Evolutionary conservation across 768 basidiomycete genomes (phyloP).

Genomic region (Clavulina sp.): DNA sequence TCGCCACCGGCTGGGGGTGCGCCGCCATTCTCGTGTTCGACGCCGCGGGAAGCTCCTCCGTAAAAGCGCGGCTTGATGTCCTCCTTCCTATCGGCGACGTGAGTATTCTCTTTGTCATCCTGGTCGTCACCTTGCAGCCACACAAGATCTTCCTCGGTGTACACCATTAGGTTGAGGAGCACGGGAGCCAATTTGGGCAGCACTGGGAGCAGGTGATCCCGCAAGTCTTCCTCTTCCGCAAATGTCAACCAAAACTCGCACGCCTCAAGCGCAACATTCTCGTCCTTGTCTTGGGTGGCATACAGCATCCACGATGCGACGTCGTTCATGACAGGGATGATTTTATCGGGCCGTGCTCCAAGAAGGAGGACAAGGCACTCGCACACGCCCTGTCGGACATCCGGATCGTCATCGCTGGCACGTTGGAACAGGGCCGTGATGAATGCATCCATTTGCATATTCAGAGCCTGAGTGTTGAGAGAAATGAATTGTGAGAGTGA

Average conservation of each 20-base stretch:
- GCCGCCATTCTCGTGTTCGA: conserved; percentile 45
- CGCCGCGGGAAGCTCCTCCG: conserved; percentile 64
- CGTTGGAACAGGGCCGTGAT: conserved; percentile 88
- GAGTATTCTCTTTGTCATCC: conserved; percentile 50
- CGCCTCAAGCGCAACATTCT: conserved; percentile 90
- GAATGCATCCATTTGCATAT: conserved; percentile 81
- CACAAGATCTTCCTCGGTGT: conserved; percentile 88
- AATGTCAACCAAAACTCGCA: conserved; percentile 99
- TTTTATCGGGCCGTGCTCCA: conserved; percentile 83
- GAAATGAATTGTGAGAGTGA: conserved; percentile 89
- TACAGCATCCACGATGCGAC: conserved; percentile 99
- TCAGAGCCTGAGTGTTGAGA: conserved; percentile 70
- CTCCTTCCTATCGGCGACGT: conserved; percentile 78
- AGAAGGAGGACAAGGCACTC: conserved; percentile 87
- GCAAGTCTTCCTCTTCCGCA: conserved; percentile 83
- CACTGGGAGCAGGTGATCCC: conserved; percentile 67
- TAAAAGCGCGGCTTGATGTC: conserved; percentile 97
- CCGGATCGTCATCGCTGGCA: conserved; percentile 85
- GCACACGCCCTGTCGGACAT: conserved; percentile 89
- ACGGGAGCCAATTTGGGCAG: conserved; percentile 87
- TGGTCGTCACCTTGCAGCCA: conserved; percentile 88
- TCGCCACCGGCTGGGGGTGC: not conserved
- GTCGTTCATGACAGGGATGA: conserved; percentile 87
- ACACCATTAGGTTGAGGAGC: conserved; percentile 93
- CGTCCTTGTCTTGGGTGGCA: conserved; percentile 94